Evolutionary conservation across 805 yeast genomes (phyloP), one percentile per base, ranked within the genome.

Genomic region (Hanseniaspora lachancei): DNA sequence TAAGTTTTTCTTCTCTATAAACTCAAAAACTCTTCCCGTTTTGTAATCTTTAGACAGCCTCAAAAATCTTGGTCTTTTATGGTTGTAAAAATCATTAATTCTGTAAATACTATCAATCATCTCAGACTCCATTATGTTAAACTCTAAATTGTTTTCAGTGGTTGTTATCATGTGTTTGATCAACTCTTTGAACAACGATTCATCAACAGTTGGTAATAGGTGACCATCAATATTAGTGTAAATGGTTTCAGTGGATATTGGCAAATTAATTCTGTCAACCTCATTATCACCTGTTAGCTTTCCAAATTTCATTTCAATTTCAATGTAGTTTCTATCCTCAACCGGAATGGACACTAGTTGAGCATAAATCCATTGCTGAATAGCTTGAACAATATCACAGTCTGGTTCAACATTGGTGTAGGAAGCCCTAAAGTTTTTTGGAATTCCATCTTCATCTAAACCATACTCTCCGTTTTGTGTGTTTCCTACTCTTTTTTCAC

Each of bases 311-410:
- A 84, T 72, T 68, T 86, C 95, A 62, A 86, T 68, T 70, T 86
- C 95, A 32, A 85, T 73, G 62, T 72, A 77, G 23, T 81, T 73
- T 53, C 76, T 71, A 61, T 73, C 60, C 58, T 74, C 69, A 42
- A 77, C 78, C 41, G 79, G 77, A 41, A 86, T 76, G 36, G 86
- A 86, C 47, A 75, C 75, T 48, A 88, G 74, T 59, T 86, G 83
- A 20, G 95, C 89, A 73, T 84, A 89, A 9, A 89, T 75, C 97
- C 97, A 89, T 62, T 84, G 87, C 23, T 93, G 84, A 7, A 89
- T 80, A 36, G 86, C 79, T 63, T 89, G 79, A 6, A 89, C 84
- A 57, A 86, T 73, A 62, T 87, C 91, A 63, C 87, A 88, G 49
- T 86, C 81, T 0, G 84, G 75, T 5, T 89, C 89, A 0, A 88